A percentile compares a stretch with the other conserved stretches of the same genome.
Evolutionary conservation across 805 yeast genomes (phyloP).

Genomic region (Ogataea polymorpha): DNA sequence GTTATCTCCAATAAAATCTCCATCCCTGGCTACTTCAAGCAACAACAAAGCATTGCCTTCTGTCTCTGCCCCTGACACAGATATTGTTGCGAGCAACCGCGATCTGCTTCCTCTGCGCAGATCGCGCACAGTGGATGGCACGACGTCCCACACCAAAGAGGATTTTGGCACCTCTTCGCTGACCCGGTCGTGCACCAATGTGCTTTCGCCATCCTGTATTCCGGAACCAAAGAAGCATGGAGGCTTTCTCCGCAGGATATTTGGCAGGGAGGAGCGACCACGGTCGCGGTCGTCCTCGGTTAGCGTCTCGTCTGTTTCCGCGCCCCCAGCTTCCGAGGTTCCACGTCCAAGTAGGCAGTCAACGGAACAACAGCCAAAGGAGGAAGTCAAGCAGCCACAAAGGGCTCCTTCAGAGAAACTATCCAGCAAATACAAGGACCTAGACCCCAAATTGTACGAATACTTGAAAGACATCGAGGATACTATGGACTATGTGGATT

Average conservation of each 20-base stretch:
- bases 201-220: conserved; percentile 1
- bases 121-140: conserved; percentile 28
- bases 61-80: conserved; percentile 19
- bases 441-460: conserved; percentile 46
- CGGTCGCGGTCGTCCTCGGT: conserved; percentile 11
- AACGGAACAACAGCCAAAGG: neutral
- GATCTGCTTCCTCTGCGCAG: conserved; percentile 18
- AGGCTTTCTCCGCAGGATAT: conserved; percentile 22
- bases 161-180: conserved; percentile 11
- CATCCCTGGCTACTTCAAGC: conserved; percentile 23
- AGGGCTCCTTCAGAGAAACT: conserved; percentile 8
- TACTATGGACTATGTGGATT: neutral
- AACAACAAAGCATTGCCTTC: conserved; percentile 29
- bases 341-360: neutral
- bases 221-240: conserved; percentile 17
- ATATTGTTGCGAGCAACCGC: conserved; percentile 6
- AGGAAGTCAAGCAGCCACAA: neutral
- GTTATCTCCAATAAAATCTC: conserved; percentile 25
- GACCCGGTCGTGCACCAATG: conserved; percentile 30
- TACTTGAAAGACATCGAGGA: conserved; percentile 37
- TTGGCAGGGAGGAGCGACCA: conserved; percentile 22
- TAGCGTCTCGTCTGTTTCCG: neutral
- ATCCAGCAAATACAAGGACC: conserved; percentile 25
- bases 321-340: no score
- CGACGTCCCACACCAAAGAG: conserved; percentile 11